Conservation (phyloP, 192 early-diverging fungal genomes). For the Coemansia sp. region DNA sequence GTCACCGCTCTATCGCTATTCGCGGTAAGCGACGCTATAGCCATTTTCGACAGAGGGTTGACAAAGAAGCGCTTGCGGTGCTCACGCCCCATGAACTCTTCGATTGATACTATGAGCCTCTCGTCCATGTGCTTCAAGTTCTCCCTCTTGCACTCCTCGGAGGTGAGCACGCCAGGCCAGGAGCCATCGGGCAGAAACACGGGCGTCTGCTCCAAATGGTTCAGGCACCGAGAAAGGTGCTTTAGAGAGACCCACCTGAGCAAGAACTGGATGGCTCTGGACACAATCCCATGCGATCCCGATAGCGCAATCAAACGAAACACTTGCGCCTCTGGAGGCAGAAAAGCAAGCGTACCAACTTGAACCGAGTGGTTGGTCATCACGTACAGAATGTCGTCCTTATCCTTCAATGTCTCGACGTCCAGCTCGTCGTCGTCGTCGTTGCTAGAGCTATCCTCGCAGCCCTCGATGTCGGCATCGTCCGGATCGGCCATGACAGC, state of each 20-base stretch:
- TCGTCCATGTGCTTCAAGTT: conserved; percentile 24
- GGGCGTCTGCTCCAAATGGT: conserved; percentile 27
- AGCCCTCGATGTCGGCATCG: neutral
- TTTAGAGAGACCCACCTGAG: conserved; percentile 6
- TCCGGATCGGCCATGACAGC: neutral
- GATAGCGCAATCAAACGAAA: conserved; percentile 49
- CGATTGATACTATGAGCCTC: conserved; percentile 21
- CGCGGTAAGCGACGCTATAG: conserved; percentile 25
- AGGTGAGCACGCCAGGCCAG: conserved; percentile 30
- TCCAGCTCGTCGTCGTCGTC: conserved; percentile 26
- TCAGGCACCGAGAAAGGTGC: conserved; percentile 17
- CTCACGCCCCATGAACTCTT: conserved; percentile 51
- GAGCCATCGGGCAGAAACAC: conserved; percentile 22
- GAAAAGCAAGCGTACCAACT: conserved; percentile 19
- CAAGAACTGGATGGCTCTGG: conserved; percentile 26
- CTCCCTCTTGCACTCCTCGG: conserved; percentile 10
- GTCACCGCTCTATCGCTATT: neutral
- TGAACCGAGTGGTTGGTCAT: conserved; percentile 31
- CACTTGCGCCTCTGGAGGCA: conserved; percentile 44
- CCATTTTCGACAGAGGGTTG: conserved; percentile 32
- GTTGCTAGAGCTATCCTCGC: conserved; percentile 26
- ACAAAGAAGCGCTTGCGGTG: conserved; percentile 46
- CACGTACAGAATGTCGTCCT: conserved; percentile 39
- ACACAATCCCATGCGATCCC: conserved; percentile 34
- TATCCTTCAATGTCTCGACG: conserved; percentile 29